Evolutionary conservation across 208 protist genomes (phyloP), one percentile per base, ranked within the genome.

Genomic region (Leishmania martiniquensis): DNA sequence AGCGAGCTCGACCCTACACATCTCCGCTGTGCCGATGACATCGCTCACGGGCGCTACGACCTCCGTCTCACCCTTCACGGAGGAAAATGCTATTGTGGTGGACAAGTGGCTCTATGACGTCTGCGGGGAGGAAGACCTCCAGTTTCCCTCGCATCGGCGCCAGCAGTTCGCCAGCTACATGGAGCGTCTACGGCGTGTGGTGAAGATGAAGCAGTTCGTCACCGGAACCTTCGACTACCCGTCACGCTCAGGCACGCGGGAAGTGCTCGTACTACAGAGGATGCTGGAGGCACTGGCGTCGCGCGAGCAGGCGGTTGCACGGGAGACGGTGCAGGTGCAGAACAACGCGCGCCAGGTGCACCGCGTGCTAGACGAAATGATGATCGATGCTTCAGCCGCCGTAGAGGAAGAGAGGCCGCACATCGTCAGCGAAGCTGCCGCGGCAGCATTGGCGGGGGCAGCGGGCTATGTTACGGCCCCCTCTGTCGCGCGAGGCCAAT

Each of bases 61-160:
- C 37, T 4, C 54, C 12, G n/a, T 79, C 9, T 17, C n/a, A 29
- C 22, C 59, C 9, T 91, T 87, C 75, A 57, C 76, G 13, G 85
- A 87, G 44, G 90, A 94, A 60, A 83, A 86, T 65, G 81, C 57
- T 25, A 75, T 87, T 39, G 86, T 88, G 20, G 51, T 94, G 13
- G 87, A 90, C 69, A 89, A 89, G 82, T 94, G 90, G 88, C 79
- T 94, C 34, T 82, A 80, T 34, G 87, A 86, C 68, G 87, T 91
- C 34, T 94, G 90, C 70, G 85, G 86, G 12, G 87, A 87, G 59
- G 80, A 88, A 32, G 82, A 66, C 12, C 37, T 94, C 17, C 84
- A 90, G 72, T 87, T 94, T 44, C 87, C 87, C 25, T 84, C 90
- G 2, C 90, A 94, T 76, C 81, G 87, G 13, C 85, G 80, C 17